Evolutionary conservation across 371 early-diverging fungal genomes (phyloP).

Genomic region (Encephalitozoon hellem): DNA sequence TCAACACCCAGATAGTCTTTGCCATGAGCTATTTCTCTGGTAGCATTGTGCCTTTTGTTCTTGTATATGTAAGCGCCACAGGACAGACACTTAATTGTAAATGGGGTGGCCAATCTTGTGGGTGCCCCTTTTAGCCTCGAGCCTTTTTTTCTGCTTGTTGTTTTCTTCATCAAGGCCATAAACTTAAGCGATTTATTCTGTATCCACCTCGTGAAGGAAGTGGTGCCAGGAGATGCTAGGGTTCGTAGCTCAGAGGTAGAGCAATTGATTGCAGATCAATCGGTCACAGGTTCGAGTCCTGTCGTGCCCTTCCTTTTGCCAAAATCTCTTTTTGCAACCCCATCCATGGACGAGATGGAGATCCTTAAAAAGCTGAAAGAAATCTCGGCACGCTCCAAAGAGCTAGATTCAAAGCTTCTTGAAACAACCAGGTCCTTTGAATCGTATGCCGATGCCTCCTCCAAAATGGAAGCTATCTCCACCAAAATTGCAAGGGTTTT

Average conservation of each 20-base stretch:
- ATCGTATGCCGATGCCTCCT: background rate
- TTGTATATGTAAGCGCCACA: conserved; percentile 88
- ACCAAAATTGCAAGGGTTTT: background rate
- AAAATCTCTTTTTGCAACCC: background rate
- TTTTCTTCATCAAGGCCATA: background rate
- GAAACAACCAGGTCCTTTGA: background rate
- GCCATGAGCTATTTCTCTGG: conserved; percentile 65
- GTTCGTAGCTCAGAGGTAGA: conserved; percentile 15
- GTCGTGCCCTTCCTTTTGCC: background rate
- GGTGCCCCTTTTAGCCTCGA: background rate
- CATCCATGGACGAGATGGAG: background rate
- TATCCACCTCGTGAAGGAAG: background rate
- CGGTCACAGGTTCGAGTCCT: conserved; percentile 15
- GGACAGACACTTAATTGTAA: conserved; percentile 78
- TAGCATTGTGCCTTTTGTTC: conserved; percentile 87
- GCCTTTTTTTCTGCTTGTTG: background rate
- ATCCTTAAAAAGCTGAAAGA: background rate
- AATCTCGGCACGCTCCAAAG: background rate
- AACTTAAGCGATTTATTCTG: background rate
- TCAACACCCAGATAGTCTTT: conserved; percentile 74
- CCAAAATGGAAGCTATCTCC: background rate
- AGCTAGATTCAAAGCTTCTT: background rate
- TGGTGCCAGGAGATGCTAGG: background rate
- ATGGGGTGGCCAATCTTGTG: conserved; percentile 74
- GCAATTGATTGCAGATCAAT: conserved; percentile 18